Base-by-base conservation (phyloP, 306 rosid species). In the Cicer cuneatum region DNA sequence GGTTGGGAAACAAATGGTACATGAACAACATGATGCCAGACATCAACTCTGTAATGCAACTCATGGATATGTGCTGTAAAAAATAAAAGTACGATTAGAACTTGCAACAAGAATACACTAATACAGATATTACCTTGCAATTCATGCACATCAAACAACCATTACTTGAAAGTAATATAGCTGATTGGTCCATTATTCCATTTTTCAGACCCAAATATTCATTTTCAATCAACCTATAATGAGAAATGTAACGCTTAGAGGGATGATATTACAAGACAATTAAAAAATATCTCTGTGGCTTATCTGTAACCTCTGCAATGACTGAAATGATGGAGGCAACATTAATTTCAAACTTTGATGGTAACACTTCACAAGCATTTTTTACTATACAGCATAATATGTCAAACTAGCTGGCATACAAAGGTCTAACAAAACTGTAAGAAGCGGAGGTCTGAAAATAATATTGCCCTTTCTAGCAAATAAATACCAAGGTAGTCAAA, bases 101-200 rank as follows among this genome's bases (percentile, higher is more conserved):
- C 15, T 59, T 59, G 39, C 33, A 39, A 62, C n/a, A 37, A 38
- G 43, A 58, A 59, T 53, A 47, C 49, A 39, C 51, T 66, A 14
- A 71, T 78, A 71, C 71, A 73, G 52, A 5, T 48, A 61, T 58
- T 94, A 94, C 99, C 99, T 92, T 92, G 90, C 97, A 94, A 86
- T 94, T 84, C 99, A 94, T 94, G 89, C 87, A 88, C 86, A 92
- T 82, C 79, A 94, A 89, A 78, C 95, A 85, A 61, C 95, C 97
- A 81, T 73, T 78, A 68, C 83, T 83, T 66, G 99, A 94, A 77
- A 94, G 99, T 78, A 94, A 82, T 81, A 94, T 90, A 53, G 97
- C 99, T 66, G 99, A 92, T 75, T 94, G 99, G 80, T 94, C 99
- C 90, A 94, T 84, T 82, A 94, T 90, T 76, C 99, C 99, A 82